A percentile compares a stretch with the other conserved stretches of the same genome.
phyloP scores from a whole-genome alignment of 108 stramenopile species.

The Skeletonema grethae region DNA sequence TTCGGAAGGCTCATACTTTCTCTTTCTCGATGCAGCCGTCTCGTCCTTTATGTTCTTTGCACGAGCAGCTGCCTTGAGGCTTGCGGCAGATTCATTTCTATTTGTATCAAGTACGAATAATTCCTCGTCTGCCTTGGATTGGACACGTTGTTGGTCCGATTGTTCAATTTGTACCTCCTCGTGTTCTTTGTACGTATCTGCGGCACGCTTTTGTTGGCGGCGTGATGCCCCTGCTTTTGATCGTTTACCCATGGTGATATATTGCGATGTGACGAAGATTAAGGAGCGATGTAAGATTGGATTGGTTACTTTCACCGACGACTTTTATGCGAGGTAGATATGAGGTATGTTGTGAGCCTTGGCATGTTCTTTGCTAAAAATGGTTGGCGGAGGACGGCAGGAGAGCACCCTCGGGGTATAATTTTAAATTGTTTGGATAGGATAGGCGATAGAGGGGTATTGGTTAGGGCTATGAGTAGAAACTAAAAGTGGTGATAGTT shows the following conservation, averaged over 20 bases:
- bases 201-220: constrained; percentile 66
- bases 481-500: no score
- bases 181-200: constrained; percentile 49
- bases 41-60: constrained; percentile 16
- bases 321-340: no score
- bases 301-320: not conserved
- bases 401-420: no score
- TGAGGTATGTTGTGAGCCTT: not conserved
- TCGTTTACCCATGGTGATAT: constrained; percentile 63
- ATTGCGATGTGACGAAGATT: not conserved
- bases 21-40: constrained; percentile 17
- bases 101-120: constrained; percentile 81
- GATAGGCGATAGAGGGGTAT: no score
- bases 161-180: constrained; percentile 53
- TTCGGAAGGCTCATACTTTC: constrained; percentile 49
- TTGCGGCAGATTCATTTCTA: constrained; percentile 13
- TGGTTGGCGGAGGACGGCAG: no score
- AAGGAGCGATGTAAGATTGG: not conserved
- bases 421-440: no score
- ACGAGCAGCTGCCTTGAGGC: constrained; percentile 31
- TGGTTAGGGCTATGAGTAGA: no score
- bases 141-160: constrained; percentile 48
- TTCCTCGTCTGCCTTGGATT: constrained; percentile 63
- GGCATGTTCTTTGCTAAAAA: not conserved
- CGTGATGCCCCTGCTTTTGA: constrained; percentile 63